These are phyloP conservation scores for Ilyonectria robusta DNA, from an alignment of 2,329 filamentous ascomycete genomes.

Conservation along the genomic window DNA sequence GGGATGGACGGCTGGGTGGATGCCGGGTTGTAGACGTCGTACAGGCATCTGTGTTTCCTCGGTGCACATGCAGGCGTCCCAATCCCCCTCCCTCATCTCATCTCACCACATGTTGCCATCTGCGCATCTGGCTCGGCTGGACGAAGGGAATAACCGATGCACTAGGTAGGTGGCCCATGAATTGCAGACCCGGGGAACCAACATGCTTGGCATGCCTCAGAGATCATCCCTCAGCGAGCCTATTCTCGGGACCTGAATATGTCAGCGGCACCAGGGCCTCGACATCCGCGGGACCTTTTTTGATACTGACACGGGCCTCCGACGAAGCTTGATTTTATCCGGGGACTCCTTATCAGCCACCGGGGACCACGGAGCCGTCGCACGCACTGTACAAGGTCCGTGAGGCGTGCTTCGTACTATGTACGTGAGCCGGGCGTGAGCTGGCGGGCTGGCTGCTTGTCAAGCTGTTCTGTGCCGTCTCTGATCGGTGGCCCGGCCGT, in stretches of 20 bases:
- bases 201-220: constrained; percentile 12
- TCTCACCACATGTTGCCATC: constrained; percentile 24
- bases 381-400: background rate
- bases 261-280: constrained; percentile 3
- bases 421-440: background rate
- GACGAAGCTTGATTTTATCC: background rate
- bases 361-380: background rate
- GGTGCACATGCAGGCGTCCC: constrained; percentile 22
- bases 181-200: constrained; percentile 24
- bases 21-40: constrained; percentile 25
- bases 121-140: constrained; percentile 32
- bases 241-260: constrained; percentile 5
- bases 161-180: constrained; percentile 13
- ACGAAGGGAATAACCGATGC: constrained; percentile 34
- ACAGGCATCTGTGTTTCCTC: constrained; percentile 29
- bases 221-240: constrained; percentile 12
- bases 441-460: background rate
- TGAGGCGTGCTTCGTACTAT: background rate
- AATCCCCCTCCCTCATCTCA: constrained; percentile 30
- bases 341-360: background rate
- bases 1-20: constrained; percentile 10
- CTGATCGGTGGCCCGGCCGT: background rate
- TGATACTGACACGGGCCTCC: background rate
- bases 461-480: constrained; percentile 2
- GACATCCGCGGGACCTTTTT: constrained; percentile 12